These are phyloP conservation scores for Parietaria judaica DNA, from an alignment of 306 rosid genomes.

Conservation along the genomic window DNA sequence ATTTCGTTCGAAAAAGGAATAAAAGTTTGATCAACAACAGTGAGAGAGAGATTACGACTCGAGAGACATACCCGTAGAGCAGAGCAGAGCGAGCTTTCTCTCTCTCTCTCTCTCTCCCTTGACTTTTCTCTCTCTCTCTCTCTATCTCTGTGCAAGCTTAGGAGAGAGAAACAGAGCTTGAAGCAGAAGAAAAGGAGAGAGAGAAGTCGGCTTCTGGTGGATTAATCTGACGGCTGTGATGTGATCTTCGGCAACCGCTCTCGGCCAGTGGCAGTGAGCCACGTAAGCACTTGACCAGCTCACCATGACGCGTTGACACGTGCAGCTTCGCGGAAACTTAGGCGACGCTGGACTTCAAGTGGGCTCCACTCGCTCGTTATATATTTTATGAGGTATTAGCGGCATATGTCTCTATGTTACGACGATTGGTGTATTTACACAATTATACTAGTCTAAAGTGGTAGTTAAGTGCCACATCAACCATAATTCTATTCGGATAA, in stretches of 20 bases:
- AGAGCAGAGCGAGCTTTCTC: slow-evolving; percentile 23
- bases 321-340: slow-evolving; percentile 60
- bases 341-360: slow-evolving; percentile 2
- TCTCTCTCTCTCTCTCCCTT: slow-evolving; percentile 8
- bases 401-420: too few species aligned
- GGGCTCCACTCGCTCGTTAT: slow-evolving; percentile 14
- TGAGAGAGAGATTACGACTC: neutral
- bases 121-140: slow-evolving; percentile 1
- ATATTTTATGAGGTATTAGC: too few species aligned
- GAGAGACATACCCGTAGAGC: slow-evolving; percentile 34
- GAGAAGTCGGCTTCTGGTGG: slow-evolving; percentile 33
- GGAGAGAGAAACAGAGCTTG: neutral
- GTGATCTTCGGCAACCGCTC: slow-evolving; percentile 26
- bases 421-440: too few species aligned
- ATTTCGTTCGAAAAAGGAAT: neutral
- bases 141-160: neutral
- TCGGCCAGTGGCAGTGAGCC: slow-evolving; percentile 21
- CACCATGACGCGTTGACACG: slow-evolving; percentile 60
- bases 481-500: neutral
- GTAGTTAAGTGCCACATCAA: neutral
- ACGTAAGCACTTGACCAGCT: slow-evolving; percentile 51
- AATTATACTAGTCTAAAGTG: too few species aligned
- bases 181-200: neutral
- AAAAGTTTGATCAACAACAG: slow-evolving; percentile 11
- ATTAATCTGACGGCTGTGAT: slow-evolving; percentile 65